These are phyloP conservation scores for Malassezia furfur DNA, from an alignment of 1,284 basidiomycete genomes.

Conservation along the genomic window DNA sequence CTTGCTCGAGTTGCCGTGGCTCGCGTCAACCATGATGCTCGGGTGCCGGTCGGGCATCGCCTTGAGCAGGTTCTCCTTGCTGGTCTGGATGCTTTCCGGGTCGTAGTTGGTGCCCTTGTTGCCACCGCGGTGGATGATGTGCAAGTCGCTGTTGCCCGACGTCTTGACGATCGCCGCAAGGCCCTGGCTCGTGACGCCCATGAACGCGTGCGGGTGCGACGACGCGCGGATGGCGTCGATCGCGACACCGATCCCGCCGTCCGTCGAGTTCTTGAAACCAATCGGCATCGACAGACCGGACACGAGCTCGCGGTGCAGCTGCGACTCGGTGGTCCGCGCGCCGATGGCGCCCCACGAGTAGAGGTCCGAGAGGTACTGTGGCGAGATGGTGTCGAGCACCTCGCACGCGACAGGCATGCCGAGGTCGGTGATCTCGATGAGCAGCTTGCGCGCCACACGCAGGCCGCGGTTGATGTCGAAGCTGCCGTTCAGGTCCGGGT, in stretches of 20 bases:
- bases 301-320: constrained; percentile 51
- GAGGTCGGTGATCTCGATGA: constrained; percentile 75
- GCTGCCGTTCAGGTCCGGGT: constrained; percentile 82
- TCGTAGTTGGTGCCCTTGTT: constrained; percentile 55
- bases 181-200: constrained; percentile 49
- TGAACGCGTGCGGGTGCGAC: constrained; percentile 43
- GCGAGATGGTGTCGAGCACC: constrained; percentile 61
- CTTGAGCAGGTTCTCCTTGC: constrained; percentile 59
- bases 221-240: constrained; percentile 46
- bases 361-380: constrained; percentile 57
- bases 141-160: constrained; percentile 60
- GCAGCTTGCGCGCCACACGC: constrained; percentile 69
- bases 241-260: constrained; percentile 59
- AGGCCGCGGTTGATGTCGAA: constrained; percentile 93
- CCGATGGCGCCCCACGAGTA: constrained; percentile 97
- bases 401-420: constrained; percentile 91
- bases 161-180: constrained; percentile 94
- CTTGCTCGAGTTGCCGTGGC: constrained; percentile 47
- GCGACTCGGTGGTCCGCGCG: constrained; percentile 69
- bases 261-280: constrained; percentile 99
- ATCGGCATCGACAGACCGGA: constrained; percentile 47
- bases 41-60: constrained; percentile 35
- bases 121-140: constrained; percentile 48
- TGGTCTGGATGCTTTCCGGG: constrained; percentile 61
- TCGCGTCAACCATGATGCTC: constrained; percentile 47